phyloP scores from a whole-genome alignment of 1,284 basidiomycete genomes.

The Cutaneotrichosporon sp. region DNA sequence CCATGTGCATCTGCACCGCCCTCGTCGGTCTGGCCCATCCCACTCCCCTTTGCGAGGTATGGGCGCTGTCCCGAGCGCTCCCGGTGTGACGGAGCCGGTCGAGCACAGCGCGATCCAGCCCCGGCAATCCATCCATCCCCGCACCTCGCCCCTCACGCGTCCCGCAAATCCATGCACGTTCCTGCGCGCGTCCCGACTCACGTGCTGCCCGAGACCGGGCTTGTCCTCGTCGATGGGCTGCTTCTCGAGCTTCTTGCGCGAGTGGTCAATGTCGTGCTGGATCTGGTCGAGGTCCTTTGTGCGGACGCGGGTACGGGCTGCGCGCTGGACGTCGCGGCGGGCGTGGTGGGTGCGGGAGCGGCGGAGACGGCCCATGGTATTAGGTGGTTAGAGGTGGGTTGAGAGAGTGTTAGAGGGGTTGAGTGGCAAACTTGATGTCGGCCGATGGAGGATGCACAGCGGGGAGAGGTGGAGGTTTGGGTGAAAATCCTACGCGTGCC shows the following conservation, averaged over 20 bases:
- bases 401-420: background rate
- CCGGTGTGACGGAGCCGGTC: no score
- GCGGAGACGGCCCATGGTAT: constrained; percentile 27
- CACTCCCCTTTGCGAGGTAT: no score
- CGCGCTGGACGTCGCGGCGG: constrained; percentile 56
- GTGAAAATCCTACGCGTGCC: background rate
- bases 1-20: background rate
- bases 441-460: no score
- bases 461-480: background rate
- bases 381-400: background rate
- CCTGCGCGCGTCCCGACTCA: constrained; percentile 31
- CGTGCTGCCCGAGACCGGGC: constrained; percentile 85
- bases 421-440: background rate
- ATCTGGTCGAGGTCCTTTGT: constrained; percentile 85
- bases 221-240: constrained; percentile 82
- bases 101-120: background rate
- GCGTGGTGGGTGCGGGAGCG: constrained; percentile 54
- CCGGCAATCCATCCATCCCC: no score
- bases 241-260: constrained; percentile 73
- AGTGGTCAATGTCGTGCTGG: constrained; percentile 83
- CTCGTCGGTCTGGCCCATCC: background rate
- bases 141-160: no score
- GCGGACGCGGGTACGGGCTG: constrained; percentile 60
- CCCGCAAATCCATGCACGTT: no score
- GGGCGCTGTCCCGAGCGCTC: no score